phyloP scores from a whole-genome alignment of 2,329 filamentous ascomycete species.

The Fusarium graminum region DNA sequence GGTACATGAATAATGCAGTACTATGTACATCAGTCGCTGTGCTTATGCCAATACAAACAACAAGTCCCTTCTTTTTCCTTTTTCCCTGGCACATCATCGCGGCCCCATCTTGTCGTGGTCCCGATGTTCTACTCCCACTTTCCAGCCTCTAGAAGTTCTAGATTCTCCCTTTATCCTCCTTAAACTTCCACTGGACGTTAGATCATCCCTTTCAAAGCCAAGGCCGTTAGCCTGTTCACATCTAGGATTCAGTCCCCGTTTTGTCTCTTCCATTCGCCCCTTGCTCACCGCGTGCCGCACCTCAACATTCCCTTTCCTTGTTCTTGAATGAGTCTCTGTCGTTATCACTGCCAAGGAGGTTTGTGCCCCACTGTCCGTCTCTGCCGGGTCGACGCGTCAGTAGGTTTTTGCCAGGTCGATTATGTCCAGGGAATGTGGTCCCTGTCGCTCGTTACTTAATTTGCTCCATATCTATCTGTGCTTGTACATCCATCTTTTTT shows the following conservation, averaged over 20 bases:
- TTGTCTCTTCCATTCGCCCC: slow-evolving; percentile 19
- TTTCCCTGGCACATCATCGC: slow-evolving; percentile 17
- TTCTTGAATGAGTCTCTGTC: slow-evolving; percentile 21
- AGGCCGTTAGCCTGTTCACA: slow-evolving; percentile 18
- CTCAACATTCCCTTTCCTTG: slow-evolving; percentile 16
- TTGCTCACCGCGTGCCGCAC: slow-evolving; percentile 8
- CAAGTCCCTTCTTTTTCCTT: not conserved
- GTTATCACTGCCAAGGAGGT: slow-evolving; percentile 30
- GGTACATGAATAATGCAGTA: slow-evolving; percentile 22
- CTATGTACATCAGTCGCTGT: slow-evolving; percentile 15
- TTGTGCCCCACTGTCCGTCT: slow-evolving; percentile 42
- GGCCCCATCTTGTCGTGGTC: slow-evolving; percentile 14
- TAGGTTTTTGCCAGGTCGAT: slow-evolving; percentile 38
- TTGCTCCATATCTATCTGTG: slow-evolving; percentile 27
- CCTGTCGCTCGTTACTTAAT: slow-evolving; percentile 50
- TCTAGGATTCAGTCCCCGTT: slow-evolving; percentile 21
- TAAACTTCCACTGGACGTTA: not conserved
- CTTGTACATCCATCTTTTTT: slow-evolving; percentile 17
- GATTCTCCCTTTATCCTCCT: slow-evolving; percentile 10
- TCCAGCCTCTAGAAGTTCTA: not conserved
- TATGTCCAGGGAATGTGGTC: slow-evolving; percentile 48
- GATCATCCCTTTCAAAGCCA: slow-evolving; percentile 21
- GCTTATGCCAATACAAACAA: not conserved
- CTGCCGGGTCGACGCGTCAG: slow-evolving; percentile 45
- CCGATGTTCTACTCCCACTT: slow-evolving; percentile 27